These are phyloP conservation scores for Claviceps maximensis DNA, from an alignment of 2,329 filamentous ascomycete species.

Conservation along the genomic window DNA sequence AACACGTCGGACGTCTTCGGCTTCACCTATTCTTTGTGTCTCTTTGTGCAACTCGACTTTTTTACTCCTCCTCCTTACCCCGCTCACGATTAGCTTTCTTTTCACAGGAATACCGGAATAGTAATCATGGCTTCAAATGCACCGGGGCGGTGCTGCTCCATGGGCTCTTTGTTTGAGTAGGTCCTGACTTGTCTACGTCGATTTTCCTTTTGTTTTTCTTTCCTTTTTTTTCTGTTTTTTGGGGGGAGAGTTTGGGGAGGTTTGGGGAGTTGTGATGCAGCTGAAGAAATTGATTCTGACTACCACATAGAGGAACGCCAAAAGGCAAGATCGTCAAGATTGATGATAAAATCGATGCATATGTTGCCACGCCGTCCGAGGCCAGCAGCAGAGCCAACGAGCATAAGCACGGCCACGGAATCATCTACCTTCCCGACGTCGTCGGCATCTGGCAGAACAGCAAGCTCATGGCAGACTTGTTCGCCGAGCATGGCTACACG, in stretches of 20 bases:
- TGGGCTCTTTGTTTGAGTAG: conserved; percentile 40
- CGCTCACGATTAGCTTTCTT: too few relatives aligned
- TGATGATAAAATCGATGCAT: conserved; percentile 28
- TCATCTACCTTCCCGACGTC: conserved; percentile 25
- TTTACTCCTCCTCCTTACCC: too few relatives aligned
- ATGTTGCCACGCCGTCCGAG: conserved; percentile 33
- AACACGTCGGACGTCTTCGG: too few relatives aligned
- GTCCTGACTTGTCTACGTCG: conserved; percentile 12
- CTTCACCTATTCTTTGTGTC: too few relatives aligned
- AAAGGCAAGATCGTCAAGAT: conserved; percentile 34
- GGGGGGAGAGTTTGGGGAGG: too few relatives aligned
- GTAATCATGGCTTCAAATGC: conserved; percentile 41
- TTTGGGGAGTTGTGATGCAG: too few relatives aligned
- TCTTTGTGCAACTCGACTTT: too few relatives aligned
- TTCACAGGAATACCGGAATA: too few relatives aligned
- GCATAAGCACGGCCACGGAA: conserved; percentile 16
- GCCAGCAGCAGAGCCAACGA: conserved; percentile 12
- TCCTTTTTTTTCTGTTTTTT: too few relatives aligned
- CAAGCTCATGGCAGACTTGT: conserved; percentile 27
- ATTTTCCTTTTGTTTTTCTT: not conserved
- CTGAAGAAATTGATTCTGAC: not conserved
- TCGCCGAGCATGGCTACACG: conserved; percentile 25
- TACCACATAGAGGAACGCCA: conserved; percentile 31
- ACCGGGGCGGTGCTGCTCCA: conserved; percentile 37
- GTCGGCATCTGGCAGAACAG: conserved; percentile 26